These are phyloP conservation scores for Neoboletus magnificus DNA, from an alignment of 768 basidiomycete species.

Conservation along the genomic window DNA sequence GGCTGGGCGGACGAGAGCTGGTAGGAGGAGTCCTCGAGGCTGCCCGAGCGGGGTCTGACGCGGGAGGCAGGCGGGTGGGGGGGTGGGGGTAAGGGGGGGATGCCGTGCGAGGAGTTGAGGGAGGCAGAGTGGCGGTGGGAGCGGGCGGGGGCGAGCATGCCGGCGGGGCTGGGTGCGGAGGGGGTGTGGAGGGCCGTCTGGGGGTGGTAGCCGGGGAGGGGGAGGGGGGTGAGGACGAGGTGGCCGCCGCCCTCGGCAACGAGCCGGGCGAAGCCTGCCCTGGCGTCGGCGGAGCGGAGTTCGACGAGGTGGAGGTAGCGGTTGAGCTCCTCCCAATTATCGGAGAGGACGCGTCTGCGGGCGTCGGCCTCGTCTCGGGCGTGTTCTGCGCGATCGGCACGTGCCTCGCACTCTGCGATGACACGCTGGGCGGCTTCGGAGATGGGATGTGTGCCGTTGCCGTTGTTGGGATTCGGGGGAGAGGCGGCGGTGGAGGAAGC, in stretches of 20 bases:
- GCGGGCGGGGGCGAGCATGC: conserved; percentile 29
- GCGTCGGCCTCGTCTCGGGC: conserved; percentile 56
- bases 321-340: conserved; percentile 51
- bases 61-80: conserved; percentile 32
- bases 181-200: conserved; percentile 12
- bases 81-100: conserved; percentile 39
- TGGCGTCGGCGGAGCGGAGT: conserved; percentile 45
- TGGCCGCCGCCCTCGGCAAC: conserved; percentile 44
- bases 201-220: conserved; percentile 21
- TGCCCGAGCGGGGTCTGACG: conserved; percentile 44
- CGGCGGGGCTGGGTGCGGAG: conserved; percentile 20
- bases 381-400: conserved; percentile 47
- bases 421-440: conserved; percentile 35
- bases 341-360: conserved; percentile 40
- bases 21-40: conserved; percentile 36
- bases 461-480: conserved; percentile 17
- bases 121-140: conserved; percentile 22
- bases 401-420: conserved; percentile 47
- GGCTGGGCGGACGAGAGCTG: conserved; percentile 33
- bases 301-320: conserved; percentile 47
- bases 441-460: conserved; percentile 9
- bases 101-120: conserved; percentile 28
- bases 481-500: neutral
- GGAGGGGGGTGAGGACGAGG: conserved; percentile 38
- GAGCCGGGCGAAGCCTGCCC: conserved; percentile 44